Base-by-base conservation (phyloP, 2,329 filamentous ascomycete species). In the Claviceps sp. region DNA sequence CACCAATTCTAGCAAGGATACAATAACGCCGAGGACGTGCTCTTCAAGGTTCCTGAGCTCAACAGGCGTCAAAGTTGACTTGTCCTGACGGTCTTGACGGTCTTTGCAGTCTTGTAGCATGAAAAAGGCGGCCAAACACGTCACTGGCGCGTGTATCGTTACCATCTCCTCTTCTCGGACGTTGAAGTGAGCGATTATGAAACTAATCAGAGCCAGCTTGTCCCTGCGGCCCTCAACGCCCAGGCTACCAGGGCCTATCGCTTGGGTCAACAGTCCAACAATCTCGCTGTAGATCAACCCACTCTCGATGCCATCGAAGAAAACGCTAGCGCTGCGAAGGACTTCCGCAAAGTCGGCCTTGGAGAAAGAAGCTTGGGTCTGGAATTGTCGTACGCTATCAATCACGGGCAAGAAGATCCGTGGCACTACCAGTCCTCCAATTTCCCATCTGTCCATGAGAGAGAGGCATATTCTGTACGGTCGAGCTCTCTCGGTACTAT, bases 361-460 rank as follows among this genome's bases (percentile, higher is more conserved):
- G n/a, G 76, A 76, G 0, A 76, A 67, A 1, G 76, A 67, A 11
- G 85, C 80, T 49, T 72, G 72, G 26, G 72, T 70, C 65, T 89
- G 84, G 69, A 89, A 97, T 46, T 75, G 71, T 57, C 84, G 82
- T 40, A 95, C 84, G 59, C 85, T 94, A 62, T 84, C 78, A 59
- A 98, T 79, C 26, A 91, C 83, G 3, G 90, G 87, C 14, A 96
- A 73, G 62, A 98, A 97, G 14, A 97, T 79, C 55, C 89, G 84
- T 0, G 90, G 87, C 1, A 97, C 85, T 47, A 98, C 82, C 18
- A 91, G 75, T 1, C 89, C 89, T 34, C 93, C 93, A 57, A 98
- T 91, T 65, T 98, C 93, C 90, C 89, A 97, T 54, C 90, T 83
- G 68, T 98, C 93, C 93, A 98, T 97, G 50, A 98, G 73, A 16